phyloP scores from a whole-genome alignment of 768 basidiomycete species.

The Leccinum broughii region DNA sequence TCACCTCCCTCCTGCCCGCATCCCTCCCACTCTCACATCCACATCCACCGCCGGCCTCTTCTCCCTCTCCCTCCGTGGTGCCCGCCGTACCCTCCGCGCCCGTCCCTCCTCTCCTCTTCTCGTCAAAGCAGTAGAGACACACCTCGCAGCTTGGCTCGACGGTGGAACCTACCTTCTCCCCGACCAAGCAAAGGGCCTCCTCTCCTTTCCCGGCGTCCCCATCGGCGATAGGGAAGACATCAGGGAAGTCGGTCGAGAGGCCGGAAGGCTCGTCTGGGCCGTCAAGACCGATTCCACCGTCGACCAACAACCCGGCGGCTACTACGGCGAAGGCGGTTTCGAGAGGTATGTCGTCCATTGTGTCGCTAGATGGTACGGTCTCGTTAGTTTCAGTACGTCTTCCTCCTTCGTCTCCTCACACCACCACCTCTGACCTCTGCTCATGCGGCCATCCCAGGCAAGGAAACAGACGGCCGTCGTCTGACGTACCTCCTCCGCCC shows the following conservation, averaged over 20 bases:
- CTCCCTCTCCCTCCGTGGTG: conserved; percentile 74
- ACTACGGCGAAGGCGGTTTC: conserved; percentile 58
- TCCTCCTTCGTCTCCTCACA: neutral
- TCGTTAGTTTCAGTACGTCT: conserved; percentile 74
- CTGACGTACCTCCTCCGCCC: conserved; percentile 82
- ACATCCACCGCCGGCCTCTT: conserved; percentile 75
- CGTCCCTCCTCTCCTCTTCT: conserved; percentile 52
- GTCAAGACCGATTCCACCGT: conserved; percentile 31
- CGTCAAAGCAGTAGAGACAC: conserved; percentile 66
- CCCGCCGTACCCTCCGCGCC: conserved; percentile 64
- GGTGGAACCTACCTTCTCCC: conserved; percentile 58
- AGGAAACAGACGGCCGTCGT: conserved; percentile 51
- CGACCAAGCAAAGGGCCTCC: conserved; percentile 35
- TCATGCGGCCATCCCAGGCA: conserved; percentile 33
- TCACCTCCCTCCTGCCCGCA: conserved; percentile 47
- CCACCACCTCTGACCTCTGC: neutral
- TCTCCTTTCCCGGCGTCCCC: conserved; percentile 41
- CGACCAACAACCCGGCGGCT: neutral
- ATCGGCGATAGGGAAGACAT: conserved; percentile 57
- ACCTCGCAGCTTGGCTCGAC: conserved; percentile 62
- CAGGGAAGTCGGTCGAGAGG: conserved; percentile 65
- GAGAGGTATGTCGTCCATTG: conserved; percentile 83
- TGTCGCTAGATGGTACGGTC: conserved; percentile 73
- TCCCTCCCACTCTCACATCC: conserved; percentile 43
- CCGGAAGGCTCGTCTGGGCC: conserved; percentile 72